Evolutionary conservation across 116 monocot genomes (phyloP).

Genomic region (Trichopus zeylanicus): DNA sequence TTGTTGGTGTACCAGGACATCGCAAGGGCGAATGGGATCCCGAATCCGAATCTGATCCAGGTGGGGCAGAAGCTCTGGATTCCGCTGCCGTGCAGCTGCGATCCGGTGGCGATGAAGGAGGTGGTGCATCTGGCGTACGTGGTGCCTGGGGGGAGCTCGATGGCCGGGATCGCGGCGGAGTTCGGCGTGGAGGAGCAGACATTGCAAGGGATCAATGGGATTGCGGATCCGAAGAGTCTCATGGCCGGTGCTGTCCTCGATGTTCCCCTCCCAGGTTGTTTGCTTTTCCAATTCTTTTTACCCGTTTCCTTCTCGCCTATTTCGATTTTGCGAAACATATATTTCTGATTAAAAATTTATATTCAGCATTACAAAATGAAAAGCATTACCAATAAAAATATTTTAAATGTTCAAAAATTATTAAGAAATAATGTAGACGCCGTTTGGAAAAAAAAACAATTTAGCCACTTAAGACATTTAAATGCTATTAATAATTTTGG

Average conservation of each 20-base stretch:
- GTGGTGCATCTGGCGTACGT: conserved; percentile 11
- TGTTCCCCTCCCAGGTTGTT: conserved; percentile 12
- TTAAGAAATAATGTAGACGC: too few species aligned
- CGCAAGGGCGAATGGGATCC: neutral
- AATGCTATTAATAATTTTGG: too few species aligned
- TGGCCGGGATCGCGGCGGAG: conserved; percentile 7
- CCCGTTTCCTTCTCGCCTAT: neutral
- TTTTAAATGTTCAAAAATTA: too few species aligned
- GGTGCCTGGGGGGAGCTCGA: neutral
- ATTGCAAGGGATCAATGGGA: conserved; percentile 1
- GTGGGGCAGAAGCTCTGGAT: conserved; percentile 1
- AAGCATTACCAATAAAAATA: too few species aligned
- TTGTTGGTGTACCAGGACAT: neutral
- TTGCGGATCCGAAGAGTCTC: conserved; percentile 3
- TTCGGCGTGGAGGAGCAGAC: conserved; percentile 1
- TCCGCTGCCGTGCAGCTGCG: conserved; percentile 16
- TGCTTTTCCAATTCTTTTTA: neutral
- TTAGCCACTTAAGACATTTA: too few species aligned
- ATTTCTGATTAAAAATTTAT: too few species aligned
- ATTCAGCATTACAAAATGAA: too few species aligned
- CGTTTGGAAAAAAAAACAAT: too few species aligned
- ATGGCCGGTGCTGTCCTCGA: conserved; percentile 12
- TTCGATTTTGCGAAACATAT: too few species aligned
- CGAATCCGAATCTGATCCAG: neutral
- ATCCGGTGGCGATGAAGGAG: neutral